Evolutionary conservation across 2,329 filamentous ascomycete genomes (phyloP), one percentile per base, ranked within the genome.

Genomic region (Juglanconis sp.): DNA sequence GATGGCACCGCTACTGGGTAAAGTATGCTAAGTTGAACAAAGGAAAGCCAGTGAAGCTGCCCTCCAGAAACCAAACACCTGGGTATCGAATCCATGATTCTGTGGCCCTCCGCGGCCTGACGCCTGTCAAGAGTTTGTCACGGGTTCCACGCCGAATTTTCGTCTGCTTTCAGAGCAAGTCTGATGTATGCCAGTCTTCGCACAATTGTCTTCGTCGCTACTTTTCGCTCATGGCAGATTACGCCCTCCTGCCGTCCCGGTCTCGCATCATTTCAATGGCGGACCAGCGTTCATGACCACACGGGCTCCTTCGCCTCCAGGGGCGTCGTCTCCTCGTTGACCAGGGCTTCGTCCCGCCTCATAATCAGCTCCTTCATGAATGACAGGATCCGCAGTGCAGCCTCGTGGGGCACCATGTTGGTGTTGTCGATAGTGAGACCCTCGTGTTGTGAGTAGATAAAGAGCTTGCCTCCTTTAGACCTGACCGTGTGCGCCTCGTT

Each of bases 311-410:
- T 15, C 5, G 53, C 53, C 35, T 63, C 65, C 8, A 60, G 52
- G 1, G 64, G 64, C 6, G 64, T 61, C 3, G 61, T 62, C 13
- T 60, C 65, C 38, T 59, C 42, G 35, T 57, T 62, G 48, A 59
- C 60, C 30, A 57, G 56, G 51, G 65, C 62, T 8, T 61, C 60
- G 40, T 64, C 65, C 15, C 60, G 59, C 47, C 64, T 66, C 11
- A 36, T 63, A 31, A 68, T 64, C 35, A 67, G 30, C 9, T 61
- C 61, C 31, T 64, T 66, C 35, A 69, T 62, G 40, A 69, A 68
- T 17, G 65, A 65, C 13, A 72, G 56, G 32, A 73, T 69, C 58
- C 67, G 62, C 53, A 72, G 59, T 15, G 69, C 69, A 36, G 67
- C 67, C 46, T 68, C 67, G 46, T 66, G 66, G 15, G 61, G 60